These are phyloP conservation scores for Termitomyces sp. DNA, from an alignment of 768 basidiomycete genomes.

Conservation along the genomic window DNA sequence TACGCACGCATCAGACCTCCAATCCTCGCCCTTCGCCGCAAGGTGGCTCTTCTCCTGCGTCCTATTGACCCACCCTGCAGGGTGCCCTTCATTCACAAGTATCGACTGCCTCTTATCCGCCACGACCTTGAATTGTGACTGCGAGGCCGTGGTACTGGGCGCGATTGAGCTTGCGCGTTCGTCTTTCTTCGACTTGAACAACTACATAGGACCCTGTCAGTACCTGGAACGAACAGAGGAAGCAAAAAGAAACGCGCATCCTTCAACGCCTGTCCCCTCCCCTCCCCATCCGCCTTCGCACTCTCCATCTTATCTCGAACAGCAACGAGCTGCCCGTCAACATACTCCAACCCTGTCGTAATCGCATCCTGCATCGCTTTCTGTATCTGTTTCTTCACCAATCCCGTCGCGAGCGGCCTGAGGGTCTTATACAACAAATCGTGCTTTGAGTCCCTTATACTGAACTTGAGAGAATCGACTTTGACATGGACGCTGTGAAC, in stretches of 20 bases:
- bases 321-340: conserved; percentile 86
- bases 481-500: conserved; percentile 73
- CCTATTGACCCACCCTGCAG: conserved; percentile 71
- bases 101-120: conserved; percentile 67
- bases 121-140: conserved; percentile 79
- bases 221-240: background rate
- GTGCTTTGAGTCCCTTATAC: conserved; percentile 89
- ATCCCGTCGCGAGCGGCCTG: conserved; percentile 69
- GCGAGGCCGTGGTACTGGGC: conserved; percentile 17
- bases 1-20: conserved; percentile 41
- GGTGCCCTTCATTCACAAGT: conserved; percentile 58
- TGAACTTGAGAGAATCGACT: conserved; percentile 85
- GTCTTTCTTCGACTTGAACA: conserved; percentile 58
- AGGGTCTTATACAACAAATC: conserved; percentile 85
- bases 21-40: conserved; percentile 29
- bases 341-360: conserved; percentile 76
- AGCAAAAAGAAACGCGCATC: conserved; percentile 36
- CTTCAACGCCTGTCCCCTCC: conserved; percentile 49
- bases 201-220: conserved; percentile 29
- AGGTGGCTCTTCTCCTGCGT: conserved; percentile 36
- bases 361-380: conserved; percentile 62
- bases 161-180: conserved; percentile 21
- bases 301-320: conserved; percentile 79
- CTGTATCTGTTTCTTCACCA: conserved; percentile 74
- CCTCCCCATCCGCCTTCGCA: conserved; percentile 37